Percentiles rank a stretch among this genome's conserved stretches.
phyloP scores from a whole-genome alignment of 192 early-diverging fungal genomes.

The Ramicandelaber brevisporus region DNA sequence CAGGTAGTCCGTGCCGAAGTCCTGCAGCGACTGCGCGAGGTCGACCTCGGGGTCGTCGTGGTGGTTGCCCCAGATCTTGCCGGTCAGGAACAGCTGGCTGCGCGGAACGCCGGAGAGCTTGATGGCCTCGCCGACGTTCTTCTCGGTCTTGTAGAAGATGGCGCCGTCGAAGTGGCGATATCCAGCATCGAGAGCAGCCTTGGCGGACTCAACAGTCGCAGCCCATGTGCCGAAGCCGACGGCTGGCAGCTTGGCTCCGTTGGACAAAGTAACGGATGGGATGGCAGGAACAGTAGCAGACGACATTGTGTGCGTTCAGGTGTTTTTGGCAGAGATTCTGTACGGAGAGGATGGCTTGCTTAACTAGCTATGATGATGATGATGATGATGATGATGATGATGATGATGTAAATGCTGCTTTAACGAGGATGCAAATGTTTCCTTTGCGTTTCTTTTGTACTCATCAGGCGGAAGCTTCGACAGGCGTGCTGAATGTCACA shows the following conservation, averaged over 20 bases:
- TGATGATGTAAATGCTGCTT: too few relatives aligned
- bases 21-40: slow-evolving; percentile 6
- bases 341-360: too few relatives aligned
- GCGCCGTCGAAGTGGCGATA: slow-evolving; percentile 8
- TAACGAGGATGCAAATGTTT: too few relatives aligned
- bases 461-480: too few relatives aligned
- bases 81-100: slow-evolving; percentile 14
- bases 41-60: slow-evolving; percentile 4
- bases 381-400: too few relatives aligned
- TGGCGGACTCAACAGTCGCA: slow-evolving; percentile 7
- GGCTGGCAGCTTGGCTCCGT: background rate
- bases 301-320: too few relatives aligned
- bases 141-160: slow-evolving; percentile 11
- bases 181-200: slow-evolving; percentile 12
- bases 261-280: too few relatives aligned
- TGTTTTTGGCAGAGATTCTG: too few relatives aligned
- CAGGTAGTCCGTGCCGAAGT: slow-evolving; percentile 15
- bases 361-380: too few relatives aligned
- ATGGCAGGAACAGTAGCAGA: too few relatives aligned
- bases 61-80: slow-evolving; percentile 5
- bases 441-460: too few relatives aligned
- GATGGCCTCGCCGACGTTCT: slow-evolving; percentile 13
- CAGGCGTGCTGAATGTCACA: too few relatives aligned
- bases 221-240: slow-evolving; percentile 5
- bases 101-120: slow-evolving; percentile 4